A percentile compares a stretch with the other conserved stretches of the same genome.
These are phyloP conservation scores for Zalerion maritima DNA, from an alignment of 495 filamentous ascomycete species.

Conservation along the genomic window DNA sequence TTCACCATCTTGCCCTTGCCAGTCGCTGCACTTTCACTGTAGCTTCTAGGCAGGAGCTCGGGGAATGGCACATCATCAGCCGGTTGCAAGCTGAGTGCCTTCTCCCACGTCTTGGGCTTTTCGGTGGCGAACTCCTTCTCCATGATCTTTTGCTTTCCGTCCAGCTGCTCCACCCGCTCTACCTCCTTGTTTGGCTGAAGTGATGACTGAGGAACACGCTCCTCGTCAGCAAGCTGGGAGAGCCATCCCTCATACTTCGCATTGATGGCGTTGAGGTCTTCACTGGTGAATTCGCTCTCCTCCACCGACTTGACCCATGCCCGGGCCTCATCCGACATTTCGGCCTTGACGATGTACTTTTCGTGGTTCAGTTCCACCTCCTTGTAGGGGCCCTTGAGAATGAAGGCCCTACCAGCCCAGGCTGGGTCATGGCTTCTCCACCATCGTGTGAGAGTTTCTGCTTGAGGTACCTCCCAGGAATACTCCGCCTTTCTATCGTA, in stretches of 20 bases:
- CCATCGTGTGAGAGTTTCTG: slow-evolving; percentile 23
- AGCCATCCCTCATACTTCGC: slow-evolving; percentile 25
- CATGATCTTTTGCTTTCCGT: slow-evolving; percentile 24
- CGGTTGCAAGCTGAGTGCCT: slow-evolving; percentile 17
- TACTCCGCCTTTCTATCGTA: slow-evolving; percentile 31
- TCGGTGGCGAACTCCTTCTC: slow-evolving; percentile 22
- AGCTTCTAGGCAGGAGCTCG: no score
- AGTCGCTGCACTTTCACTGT: slow-evolving; percentile 11
- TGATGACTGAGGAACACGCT: slow-evolving; percentile 18
- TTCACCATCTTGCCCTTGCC: slow-evolving; percentile 11
- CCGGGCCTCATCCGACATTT: slow-evolving; percentile 23
- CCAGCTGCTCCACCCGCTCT: slow-evolving; percentile 20
- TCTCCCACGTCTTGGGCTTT: slow-evolving; percentile 20
- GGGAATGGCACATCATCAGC: slow-evolving; percentile 6
- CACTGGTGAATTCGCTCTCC: slow-evolving; percentile 1
- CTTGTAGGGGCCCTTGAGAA: slow-evolving; percentile 34
- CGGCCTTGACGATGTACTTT: slow-evolving; percentile 26
- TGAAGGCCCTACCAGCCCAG: slow-evolving; percentile 29
- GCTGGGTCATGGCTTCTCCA: slow-evolving; percentile 24
- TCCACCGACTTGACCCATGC: not conserved
- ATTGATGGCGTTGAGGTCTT: slow-evolving; percentile 6
- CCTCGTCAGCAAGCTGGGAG: slow-evolving; percentile 19
- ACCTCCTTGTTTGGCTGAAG: slow-evolving; percentile 22
- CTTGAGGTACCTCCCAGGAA: slow-evolving; percentile 30
- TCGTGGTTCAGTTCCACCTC: slow-evolving; percentile 32